phyloP scores from a whole-genome alignment of 805 yeast species.

The Schwanniomyces occidentalis region DNA sequence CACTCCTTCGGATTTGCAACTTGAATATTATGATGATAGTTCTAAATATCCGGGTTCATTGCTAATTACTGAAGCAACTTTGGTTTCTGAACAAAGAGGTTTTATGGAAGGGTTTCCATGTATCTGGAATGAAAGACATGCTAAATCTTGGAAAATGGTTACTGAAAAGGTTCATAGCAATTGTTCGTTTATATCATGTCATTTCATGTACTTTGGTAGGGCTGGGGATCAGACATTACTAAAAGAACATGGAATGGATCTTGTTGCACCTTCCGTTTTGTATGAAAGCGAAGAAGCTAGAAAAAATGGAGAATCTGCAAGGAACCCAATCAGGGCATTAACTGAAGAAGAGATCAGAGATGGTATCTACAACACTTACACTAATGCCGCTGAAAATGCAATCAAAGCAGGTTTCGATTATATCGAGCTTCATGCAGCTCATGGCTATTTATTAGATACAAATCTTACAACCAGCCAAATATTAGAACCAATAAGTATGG shows the following conservation, averaged over 20 bases:
- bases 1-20: constrained; percentile 28
- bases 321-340: constrained; percentile 17
- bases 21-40: constrained; percentile 31
- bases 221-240: constrained; percentile 28
- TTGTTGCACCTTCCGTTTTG: constrained; percentile 17
- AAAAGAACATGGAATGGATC: constrained; percentile 19
- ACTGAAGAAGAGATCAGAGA: constrained; percentile 22
- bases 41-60: constrained; percentile 31
- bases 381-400: constrained; percentile 30
- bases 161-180: constrained; percentile 47
- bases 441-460: constrained; percentile 42
- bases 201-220: constrained; percentile 57
- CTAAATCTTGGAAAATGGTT: constrained; percentile 49
- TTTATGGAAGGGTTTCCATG: constrained; percentile 49
- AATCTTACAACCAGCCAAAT: constrained; percentile 35
- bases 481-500: constrained; percentile 34
- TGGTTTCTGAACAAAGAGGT: constrained; percentile 35
- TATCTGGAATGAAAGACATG: constrained; percentile 49
- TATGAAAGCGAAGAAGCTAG: constrained; percentile 16
- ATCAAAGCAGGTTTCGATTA: constrained; percentile 39
- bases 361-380: constrained; percentile 18
- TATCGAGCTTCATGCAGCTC: constrained; percentile 42
- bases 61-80: constrained; percentile 33
- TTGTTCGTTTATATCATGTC: constrained; percentile 43
- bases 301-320: constrained; percentile 15